Percentiles rank a stretch among this genome's conserved stretches.
Evolutionary conservation across 768 basidiomycete species (phyloP).

Genomic region (Suillus placidus): DNA sequence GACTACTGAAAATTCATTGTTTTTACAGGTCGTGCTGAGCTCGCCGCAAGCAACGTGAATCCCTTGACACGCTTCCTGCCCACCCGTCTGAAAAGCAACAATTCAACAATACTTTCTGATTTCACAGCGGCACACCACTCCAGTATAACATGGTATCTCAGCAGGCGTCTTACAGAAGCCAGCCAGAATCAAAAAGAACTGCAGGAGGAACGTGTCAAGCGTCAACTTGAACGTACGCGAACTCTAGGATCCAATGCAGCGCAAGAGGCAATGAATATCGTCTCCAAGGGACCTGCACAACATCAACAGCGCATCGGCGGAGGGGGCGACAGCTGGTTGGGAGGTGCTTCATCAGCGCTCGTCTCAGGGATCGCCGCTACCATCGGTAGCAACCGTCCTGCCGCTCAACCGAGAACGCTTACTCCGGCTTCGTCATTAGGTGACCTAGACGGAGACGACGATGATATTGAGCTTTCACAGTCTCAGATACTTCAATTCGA

Average conservation of each 20-base stretch:
- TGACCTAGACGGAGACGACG: constrained; percentile 66
- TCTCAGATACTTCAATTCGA: constrained; percentile 95
- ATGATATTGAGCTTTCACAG: constrained; percentile 79
- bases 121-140: constrained; percentile 88
- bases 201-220: constrained; percentile 91
- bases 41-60: constrained; percentile 64
- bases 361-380: constrained; percentile 59
- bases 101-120: constrained; percentile 55
- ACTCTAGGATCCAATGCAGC: constrained; percentile 83
- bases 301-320: constrained; percentile 18
- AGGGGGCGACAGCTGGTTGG: constrained; percentile 59
- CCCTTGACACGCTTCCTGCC: constrained; percentile 73
- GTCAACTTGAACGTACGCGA: constrained; percentile 81
- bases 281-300: constrained; percentile 32
- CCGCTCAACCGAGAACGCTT: constrained; percentile 22
- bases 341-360: constrained; percentile 57
- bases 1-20: constrained; percentile 17
- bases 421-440: constrained; percentile 39
- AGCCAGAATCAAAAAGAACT: constrained; percentile 82
- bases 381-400: constrained; percentile 47
- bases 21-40: constrained; percentile 62
- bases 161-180: constrained; percentile 74
- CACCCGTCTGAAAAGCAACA: constrained; percentile 63
- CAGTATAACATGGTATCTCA: constrained; percentile 91
- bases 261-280: constrained; percentile 57